Evolutionary conservation across 345 rosid genomes (phyloP), one percentile per base, ranked within the genome.

Genomic region (Euphorbia pulcherrima): DNA sequence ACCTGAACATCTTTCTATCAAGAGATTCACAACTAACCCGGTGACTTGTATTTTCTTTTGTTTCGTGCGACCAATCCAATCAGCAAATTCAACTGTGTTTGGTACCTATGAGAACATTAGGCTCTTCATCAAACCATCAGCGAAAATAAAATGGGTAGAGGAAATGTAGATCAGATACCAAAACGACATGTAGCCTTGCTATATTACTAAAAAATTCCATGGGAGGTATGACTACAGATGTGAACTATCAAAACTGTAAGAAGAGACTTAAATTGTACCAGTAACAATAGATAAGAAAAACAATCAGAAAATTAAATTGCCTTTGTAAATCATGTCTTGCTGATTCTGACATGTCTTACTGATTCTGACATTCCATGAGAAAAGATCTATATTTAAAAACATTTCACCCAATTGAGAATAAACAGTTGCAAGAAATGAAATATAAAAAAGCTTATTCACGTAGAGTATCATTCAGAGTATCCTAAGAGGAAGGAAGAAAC

Each of bases 11-110:
- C 65, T 47, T 33, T 69, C 40, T 23, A 63, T 65, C 60, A 68
- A 80, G 77, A 61, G 60, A 17, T 54, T 44, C 48, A 69, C 47
- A 53, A 70, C 85, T 79, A 79, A 91, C 97, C 96, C 97, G 64
- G 96, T 89, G 75, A 93, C 92, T 67, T 78, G 94, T 60, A 93
- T 93, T 83, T 85, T 82, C 75, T 93, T 93, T 77, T 88, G 92
- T 79, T 93, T 93, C 70, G 97, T 93, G 65, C 96, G 84, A 67
- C 98, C 89, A 81, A 93, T 93, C 98, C 98, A 93, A 47, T 86
- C 96, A 62, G 97, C 97, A 84, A 93, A 93, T 74, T 93, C 97
- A 78, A 76, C 61, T 73, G 92, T 93, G 78, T 93, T 93, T 14
- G 98, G 97, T 47, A 93, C 98, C 98, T 93, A 81, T 35, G 68